Evolutionary conservation across 2,329 filamentous ascomycete genomes (phyloP).

Genomic region (Beauveria scarabaeidicola): DNA sequence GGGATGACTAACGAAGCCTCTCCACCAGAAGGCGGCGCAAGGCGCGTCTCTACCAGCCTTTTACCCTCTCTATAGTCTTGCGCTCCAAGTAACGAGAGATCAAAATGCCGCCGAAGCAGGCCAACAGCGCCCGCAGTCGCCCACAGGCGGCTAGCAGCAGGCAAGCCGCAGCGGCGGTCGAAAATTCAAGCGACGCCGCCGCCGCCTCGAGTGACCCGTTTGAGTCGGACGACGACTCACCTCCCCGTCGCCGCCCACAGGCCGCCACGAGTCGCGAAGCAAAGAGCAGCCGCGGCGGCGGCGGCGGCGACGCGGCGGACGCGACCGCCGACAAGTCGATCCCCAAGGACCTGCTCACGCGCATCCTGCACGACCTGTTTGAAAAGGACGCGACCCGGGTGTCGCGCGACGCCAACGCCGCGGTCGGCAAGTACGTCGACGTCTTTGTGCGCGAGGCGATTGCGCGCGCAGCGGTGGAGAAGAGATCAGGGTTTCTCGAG

Average conservation of each 20-base stretch:
- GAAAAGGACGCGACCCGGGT: slow-evolving; percentile 62
- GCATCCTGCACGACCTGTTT: slow-evolving; percentile 74
- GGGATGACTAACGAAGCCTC: slow-evolving; percentile 6
- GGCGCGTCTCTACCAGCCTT: not conserved
- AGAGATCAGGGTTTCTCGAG: slow-evolving; percentile 63
- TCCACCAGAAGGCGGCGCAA: not conserved
- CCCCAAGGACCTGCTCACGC: slow-evolving; percentile 64
- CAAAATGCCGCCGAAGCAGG: slow-evolving; percentile 36
- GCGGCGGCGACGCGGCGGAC: slow-evolving; percentile 19
- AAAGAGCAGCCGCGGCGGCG: slow-evolving; percentile 3
- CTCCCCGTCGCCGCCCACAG: slow-evolving; percentile 15
- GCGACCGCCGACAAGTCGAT: slow-evolving; percentile 42
- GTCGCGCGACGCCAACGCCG: slow-evolving; percentile 65
- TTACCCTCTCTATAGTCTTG: not conserved
- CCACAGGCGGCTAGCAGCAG: slow-evolving; percentile 22
- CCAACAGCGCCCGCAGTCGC: slow-evolving; percentile 29
- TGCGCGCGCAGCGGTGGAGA: slow-evolving; percentile 66
- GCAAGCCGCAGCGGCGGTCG: slow-evolving; percentile 14
- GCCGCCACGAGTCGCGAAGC: not conserved
- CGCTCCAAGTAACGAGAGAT: not conserved
- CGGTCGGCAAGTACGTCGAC: slow-evolving; percentile 80
- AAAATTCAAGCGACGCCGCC: slow-evolving; percentile 15
- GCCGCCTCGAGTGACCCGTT: slow-evolving; percentile 26
- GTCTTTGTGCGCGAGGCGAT: slow-evolving; percentile 86
- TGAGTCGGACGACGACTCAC: slow-evolving; percentile 21